Base-by-base conservation (phyloP, 176 grass and related monocot genomes). In the Ananas comosus region DNA sequence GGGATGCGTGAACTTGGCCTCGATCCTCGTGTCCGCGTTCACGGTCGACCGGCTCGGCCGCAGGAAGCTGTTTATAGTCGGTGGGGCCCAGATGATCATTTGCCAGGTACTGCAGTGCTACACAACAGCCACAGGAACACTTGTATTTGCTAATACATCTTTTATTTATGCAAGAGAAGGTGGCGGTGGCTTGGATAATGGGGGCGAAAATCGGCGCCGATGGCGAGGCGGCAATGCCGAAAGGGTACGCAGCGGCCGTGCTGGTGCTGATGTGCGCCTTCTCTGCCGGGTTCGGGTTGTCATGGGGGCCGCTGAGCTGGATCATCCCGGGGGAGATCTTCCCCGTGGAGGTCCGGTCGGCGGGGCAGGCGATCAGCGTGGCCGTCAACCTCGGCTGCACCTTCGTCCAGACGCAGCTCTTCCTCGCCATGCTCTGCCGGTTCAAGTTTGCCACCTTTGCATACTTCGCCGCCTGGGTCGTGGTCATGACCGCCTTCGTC, bases 261-360 rank as follows among this genome's bases (percentile, higher is more conserved):
- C 24, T 96, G 58, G 70, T 88, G 66, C 64, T 96, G 29, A 81
- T 85, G 0, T 88, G 80, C 63, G 0, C 82, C 7, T 78, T 81
- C 67, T 17, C 76, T 1, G 88, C 92, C 1, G 92, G 85, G 22
- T 96, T 91, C 65, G 88, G 83, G 11, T 89, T 78, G 78, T 96
- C 92, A 1, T 96, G 92, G 88, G 92, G 85, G 0, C 92, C 92
- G 2, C 76, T 96, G 11, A 79, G 70, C 25, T 89, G 92, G 92
- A 76, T 96, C 64, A 68, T 91, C 10, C 80, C 83, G 9, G 79
- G 88, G 53, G 88, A 96, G 73, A 96, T 91, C 48, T 96, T 91
- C 70, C 92, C 92, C 1, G 72, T 91, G 52, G 92, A 91, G 72
- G 82, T 96, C 69, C 85, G 88, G 25, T 91, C 92, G 69, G 85